Evolutionary conservation across 1,284 basidiomycete genomes (phyloP).

Genomic region (Trichosporon sp.): DNA sequence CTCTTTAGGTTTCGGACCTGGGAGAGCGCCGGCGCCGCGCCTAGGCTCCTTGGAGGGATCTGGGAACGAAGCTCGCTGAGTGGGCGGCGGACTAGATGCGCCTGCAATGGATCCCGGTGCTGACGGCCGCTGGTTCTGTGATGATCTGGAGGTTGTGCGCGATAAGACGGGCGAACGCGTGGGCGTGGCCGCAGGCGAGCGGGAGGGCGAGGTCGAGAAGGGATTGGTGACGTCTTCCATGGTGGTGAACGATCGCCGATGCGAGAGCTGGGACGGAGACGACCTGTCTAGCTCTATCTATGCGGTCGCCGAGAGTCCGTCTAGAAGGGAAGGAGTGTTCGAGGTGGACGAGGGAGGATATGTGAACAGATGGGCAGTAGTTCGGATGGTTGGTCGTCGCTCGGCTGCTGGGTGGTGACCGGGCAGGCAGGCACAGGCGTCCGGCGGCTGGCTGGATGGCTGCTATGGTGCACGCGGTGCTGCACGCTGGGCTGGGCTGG

Average conservation of each 20-base stretch:
- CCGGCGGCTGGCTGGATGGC: neutral
- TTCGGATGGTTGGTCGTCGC: neutral
- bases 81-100: constrained; percentile 43
- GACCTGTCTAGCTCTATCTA: neutral
- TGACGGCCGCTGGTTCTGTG: constrained; percentile 2
- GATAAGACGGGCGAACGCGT: constrained; percentile 13
- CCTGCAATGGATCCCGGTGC: constrained; percentile 16
- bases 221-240: constrained; percentile 23
- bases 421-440: neutral
- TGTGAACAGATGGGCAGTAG: neutral
- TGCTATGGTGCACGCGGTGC: neutral
- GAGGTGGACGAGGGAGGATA: neutral
- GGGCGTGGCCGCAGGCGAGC: constrained; percentile 7
- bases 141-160: constrained; percentile 13
- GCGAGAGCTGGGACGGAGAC: neutral
- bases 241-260: neutral
- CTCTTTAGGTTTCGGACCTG: constrained; percentile 40
- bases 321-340: neutral
- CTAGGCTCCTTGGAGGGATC: constrained; percentile 39
- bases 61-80: constrained; percentile 44
- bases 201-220: constrained; percentile 8
- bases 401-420: neutral
- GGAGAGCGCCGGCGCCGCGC: constrained; percentile 26
- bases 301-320: neutral
- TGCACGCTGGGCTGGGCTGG: no score